These are phyloP conservation scores for Suillus spraguei DNA, from an alignment of 768 basidiomycete species.

Conservation along the genomic window DNA sequence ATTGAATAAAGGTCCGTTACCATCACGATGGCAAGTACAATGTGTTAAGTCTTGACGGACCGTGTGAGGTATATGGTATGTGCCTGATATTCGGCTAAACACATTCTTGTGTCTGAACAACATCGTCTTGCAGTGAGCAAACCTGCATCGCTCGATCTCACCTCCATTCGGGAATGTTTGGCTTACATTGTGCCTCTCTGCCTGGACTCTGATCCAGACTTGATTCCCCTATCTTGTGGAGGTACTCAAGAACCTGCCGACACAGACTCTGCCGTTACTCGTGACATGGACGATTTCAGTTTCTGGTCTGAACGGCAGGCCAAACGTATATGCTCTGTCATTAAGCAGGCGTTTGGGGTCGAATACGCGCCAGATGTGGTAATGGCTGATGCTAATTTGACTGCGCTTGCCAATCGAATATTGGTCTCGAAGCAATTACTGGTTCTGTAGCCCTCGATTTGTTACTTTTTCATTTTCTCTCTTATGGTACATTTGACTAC, in stretches of 20 bases:
- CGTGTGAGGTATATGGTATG: constrained; percentile 88
- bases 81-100: constrained; percentile 11
- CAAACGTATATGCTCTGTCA: constrained; percentile 78
- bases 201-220: constrained; percentile 81
- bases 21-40: constrained; percentile 98
- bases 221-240: constrained; percentile 75
- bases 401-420: constrained; percentile 82
- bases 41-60: constrained; percentile 84
- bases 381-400: constrained; percentile 91
- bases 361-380: constrained; percentile 91
- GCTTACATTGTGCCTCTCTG: constrained; percentile 82
- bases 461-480: background rate
- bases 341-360: constrained; percentile 82
- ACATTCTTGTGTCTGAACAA: constrained; percentile 9
- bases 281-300: constrained; percentile 89
- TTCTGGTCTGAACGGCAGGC: constrained; percentile 94
- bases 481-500: background rate
- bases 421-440: constrained; percentile 71
- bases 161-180: constrained; percentile 64
- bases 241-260: constrained; percentile 29
- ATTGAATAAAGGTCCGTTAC: constrained; percentile 64
- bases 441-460: constrained; percentile 20
- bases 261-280: constrained; percentile 36
- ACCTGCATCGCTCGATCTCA: constrained; percentile 64
- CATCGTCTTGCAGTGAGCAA: constrained; percentile 57